A percentile compares a stretch with the other conserved stretches of the same genome.
These are phyloP conservation scores for Fusarium lyarnte DNA, from an alignment of 2,329 filamentous ascomycete species.

Conservation along the genomic window DNA sequence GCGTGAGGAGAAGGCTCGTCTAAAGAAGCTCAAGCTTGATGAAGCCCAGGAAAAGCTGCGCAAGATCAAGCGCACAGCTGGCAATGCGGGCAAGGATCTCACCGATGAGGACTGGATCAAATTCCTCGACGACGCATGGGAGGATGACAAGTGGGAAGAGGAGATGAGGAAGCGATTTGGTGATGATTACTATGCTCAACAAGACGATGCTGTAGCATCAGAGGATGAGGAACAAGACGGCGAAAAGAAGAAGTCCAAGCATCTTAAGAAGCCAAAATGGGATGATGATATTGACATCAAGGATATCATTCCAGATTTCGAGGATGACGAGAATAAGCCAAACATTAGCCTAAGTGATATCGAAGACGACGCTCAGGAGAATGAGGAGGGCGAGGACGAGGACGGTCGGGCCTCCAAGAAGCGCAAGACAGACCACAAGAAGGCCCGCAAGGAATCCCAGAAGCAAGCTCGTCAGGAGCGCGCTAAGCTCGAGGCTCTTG, in stretches of 20 bases:
- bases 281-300: constrained; percentile 98
- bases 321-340: constrained; percentile 68
- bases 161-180: constrained; percentile 91
- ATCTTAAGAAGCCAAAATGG: constrained; percentile 75
- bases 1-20: constrained; percentile 81
- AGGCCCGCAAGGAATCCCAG: constrained; percentile 67
- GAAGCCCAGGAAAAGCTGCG: constrained; percentile 87
- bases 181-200: constrained; percentile 87
- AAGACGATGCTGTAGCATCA: constrained; percentile 72
- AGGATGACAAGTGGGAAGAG: constrained; percentile 87
- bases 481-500: constrained; percentile 83
- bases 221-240: constrained; percentile 71
- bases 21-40: constrained; percentile 89
- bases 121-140: constrained; percentile 88
- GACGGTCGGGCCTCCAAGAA: constrained; percentile 62
- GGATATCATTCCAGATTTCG: constrained; percentile 87
- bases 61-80: constrained; percentile 90
- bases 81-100: constrained; percentile 72
- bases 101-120: constrained; percentile 83
- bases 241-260: constrained; percentile 56
- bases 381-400: constrained; percentile 53
- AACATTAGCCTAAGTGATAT: constrained; percentile 63
- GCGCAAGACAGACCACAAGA: constrained; percentile 70
- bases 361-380: constrained; percentile 49
- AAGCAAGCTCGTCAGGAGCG: constrained; percentile 83